Evolutionary conservation across 108 stramenopile species (phyloP), one percentile per base, ranked within the genome.

Genomic region (Nitzschia inconspicua): DNA sequence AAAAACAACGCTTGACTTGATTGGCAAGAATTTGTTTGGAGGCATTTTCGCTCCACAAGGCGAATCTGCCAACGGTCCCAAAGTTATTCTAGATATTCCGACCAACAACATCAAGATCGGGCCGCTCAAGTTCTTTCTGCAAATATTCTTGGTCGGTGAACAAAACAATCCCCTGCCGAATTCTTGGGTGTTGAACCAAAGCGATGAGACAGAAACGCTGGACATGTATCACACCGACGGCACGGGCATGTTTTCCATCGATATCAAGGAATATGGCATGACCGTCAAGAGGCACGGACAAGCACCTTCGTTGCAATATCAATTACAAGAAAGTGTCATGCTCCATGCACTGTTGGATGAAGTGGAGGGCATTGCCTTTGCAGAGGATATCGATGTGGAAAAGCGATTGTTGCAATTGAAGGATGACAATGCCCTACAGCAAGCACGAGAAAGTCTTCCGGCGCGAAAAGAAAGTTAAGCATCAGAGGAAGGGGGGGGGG

Each of bases 271-370:
- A 8, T 8, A 47, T 7, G 35, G 48, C 14, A 73, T 90, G 35
- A 8, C 46, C 24, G 65, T 85, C n/a, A 44, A 60, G 36, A 70
- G 89, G 32, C 51, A 78, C 56, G 89, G 89, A 18, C 54, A 61
- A 18, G 40, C 51, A 6, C 85, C 89, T 8, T 82, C 79, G 7
- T 62, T 90, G 43, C 71, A 79, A 52, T 86, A 86, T 36, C 40
- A 65, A 61, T 68, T 90, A n/a, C 85, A 90, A 51, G 89, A 90
- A 68, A 80, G 78, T 28, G 69, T 90, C n/a, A 40, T 85, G 55
- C 51, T 90, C 28, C 89, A 90, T 58, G 68, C 68, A 4, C 18
- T 90, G 1, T 61, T 90, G 47, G 89, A 90, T 72, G 81, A 90
- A 54, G 54, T 90, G 28, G 36, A 71, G 8, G 53, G 46, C 5